Conservation (phyloP, 495 filamentous ascomycete genomes). For the Xylaria intraflava region DNA sequence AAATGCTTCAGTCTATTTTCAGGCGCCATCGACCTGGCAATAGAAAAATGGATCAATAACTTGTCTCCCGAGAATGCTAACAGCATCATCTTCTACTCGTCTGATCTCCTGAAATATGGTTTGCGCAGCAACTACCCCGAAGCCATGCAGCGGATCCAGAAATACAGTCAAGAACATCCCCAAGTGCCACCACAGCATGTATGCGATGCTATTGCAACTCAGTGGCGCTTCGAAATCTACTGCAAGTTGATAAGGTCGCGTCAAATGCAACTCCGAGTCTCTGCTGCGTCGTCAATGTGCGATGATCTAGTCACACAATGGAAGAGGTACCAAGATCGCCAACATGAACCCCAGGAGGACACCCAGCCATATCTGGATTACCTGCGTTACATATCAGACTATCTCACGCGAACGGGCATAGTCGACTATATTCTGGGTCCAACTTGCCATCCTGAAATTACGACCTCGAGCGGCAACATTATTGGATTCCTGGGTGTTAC, state of each 20-base stretch:
- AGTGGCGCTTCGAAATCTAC: conserved; percentile 65
- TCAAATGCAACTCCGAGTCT: conserved; percentile 83
- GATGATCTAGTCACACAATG: conserved; percentile 60
- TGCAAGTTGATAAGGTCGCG: conserved; percentile 68
- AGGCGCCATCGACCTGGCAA: conserved; percentile 31
- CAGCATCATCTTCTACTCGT: conserved; percentile 28
- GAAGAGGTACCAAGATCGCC: conserved; percentile 35
- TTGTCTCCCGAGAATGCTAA: conserved; percentile 39
- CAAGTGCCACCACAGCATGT: conserved; percentile 19
- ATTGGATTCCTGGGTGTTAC: conserved; percentile 85
- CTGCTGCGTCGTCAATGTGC: conserved; percentile 65
- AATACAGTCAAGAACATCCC: conserved; percentile 26
- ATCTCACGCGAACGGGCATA: conserved; percentile 57
- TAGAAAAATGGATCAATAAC: conserved; percentile 44
- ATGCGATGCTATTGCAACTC: conserved; percentile 46
- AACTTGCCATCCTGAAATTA: conserved; percentile 87
- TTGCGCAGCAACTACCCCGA: conserved; percentile 33
- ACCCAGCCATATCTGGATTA: conserved; percentile 32
- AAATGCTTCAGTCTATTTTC: conserved; percentile 36
- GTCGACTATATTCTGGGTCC: conserved; percentile 84
- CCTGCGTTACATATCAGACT: conserved; percentile 57
- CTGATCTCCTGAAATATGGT: conserved; percentile 35
- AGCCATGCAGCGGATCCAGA: conserved; percentile 24
- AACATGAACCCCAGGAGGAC: conserved; percentile 38
- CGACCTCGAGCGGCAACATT: conserved; percentile 72